phyloP scores from a whole-genome alignment of 2,329 filamentous ascomycete genomes.

The Ophiostoma novo-ulmi region DNA sequence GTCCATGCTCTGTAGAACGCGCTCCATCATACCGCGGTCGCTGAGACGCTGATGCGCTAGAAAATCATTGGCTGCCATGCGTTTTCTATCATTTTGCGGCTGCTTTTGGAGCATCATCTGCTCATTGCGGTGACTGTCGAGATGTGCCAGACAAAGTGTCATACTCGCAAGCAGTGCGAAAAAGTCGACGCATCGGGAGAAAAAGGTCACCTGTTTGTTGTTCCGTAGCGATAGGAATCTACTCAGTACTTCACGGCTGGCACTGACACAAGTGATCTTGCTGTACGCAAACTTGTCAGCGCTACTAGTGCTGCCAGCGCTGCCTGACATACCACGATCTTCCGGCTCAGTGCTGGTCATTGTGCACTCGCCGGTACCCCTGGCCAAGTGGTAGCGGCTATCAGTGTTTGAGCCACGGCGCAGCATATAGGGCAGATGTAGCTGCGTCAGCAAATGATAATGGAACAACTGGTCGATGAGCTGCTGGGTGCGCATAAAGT shows the following conservation, averaged over 20 bases:
- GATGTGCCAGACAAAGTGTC: slow-evolving; percentile 40
- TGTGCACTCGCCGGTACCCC: neutral
- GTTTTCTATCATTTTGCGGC: neutral
- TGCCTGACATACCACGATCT: neutral
- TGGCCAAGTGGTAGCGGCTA: neutral
- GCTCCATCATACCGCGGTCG: slow-evolving; percentile 42
- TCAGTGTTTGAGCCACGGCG: slow-evolving; percentile 23
- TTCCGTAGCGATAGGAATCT: slow-evolving; percentile 38
- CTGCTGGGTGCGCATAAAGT: slow-evolving; percentile 35
- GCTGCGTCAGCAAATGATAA: slow-evolving; percentile 40
- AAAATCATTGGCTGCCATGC: slow-evolving; percentile 23
- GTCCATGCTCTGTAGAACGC: slow-evolving; percentile 35
- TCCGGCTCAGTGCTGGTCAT: neutral
- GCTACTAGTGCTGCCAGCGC: neutral
- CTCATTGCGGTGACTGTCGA: slow-evolving; percentile 30
- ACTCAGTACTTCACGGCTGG: slow-evolving; percentile 41
- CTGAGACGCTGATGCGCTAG: slow-evolving; percentile 40
- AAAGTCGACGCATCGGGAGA: slow-evolving; percentile 41
- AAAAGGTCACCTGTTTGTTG: slow-evolving; percentile 30
- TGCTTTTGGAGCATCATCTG: slow-evolving; percentile 14
- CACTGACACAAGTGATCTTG: slow-evolving; percentile 38
- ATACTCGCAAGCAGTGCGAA: slow-evolving; percentile 39
- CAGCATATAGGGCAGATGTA: slow-evolving; percentile 45
- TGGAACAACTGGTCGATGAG: slow-evolving; percentile 41
- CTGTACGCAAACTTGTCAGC: slow-evolving; percentile 36